Evolutionary conservation across 2,329 filamentous ascomycete genomes (phyloP).

Genomic region (Penicillium sp.): DNA sequence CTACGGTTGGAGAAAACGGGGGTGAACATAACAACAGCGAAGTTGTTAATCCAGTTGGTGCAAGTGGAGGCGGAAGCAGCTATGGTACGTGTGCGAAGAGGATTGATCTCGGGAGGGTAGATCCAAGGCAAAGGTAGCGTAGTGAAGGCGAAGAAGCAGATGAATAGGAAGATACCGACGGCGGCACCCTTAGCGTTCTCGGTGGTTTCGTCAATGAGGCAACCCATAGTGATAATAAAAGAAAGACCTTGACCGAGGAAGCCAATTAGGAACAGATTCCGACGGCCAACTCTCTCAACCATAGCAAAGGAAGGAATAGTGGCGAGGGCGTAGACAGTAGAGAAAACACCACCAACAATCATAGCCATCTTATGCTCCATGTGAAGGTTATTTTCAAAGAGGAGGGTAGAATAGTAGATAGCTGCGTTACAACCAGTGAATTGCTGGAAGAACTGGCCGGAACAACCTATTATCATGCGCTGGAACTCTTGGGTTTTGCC

Average conservation of each 20-base stretch:
- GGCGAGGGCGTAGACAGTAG: slow-evolving; percentile 25
- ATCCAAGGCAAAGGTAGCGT: slow-evolving; percentile 61
- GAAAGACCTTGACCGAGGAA: slow-evolving; percentile 34
- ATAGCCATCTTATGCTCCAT: slow-evolving; percentile 18
- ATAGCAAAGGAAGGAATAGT: slow-evolving; percentile 30
- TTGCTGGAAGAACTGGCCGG: slow-evolving; percentile 41
- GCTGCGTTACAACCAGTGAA: slow-evolving; percentile 47
- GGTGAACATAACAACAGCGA: slow-evolving; percentile 50
- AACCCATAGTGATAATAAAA: slow-evolving; percentile 34
- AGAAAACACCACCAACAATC: slow-evolving; percentile 26
- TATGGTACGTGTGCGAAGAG: slow-evolving; percentile 52
- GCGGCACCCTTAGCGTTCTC: slow-evolving; percentile 35
- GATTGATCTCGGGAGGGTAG: slow-evolving; percentile 50
- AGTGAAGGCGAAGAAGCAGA: slow-evolving; percentile 63
- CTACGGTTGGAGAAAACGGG: slow-evolving; percentile 36
- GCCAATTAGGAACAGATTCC: slow-evolving; percentile 35
- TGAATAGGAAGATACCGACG: slow-evolving; percentile 65
- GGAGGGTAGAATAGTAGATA: slow-evolving; percentile 44
- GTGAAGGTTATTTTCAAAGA: slow-evolving; percentile 43
- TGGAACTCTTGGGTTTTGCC: slow-evolving; percentile 32
- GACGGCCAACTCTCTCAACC: slow-evolving; percentile 41
- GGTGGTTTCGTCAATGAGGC: slow-evolving; percentile 24
- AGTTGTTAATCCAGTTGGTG: slow-evolving; percentile 54
- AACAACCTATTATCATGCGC: slow-evolving; percentile 30
- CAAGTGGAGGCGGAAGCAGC: slow-evolving; percentile 51